These are phyloP conservation scores for Xylariomycetidae sp. DNA, from an alignment of 2,329 filamentous ascomycete species.

Conservation along the genomic window DNA sequence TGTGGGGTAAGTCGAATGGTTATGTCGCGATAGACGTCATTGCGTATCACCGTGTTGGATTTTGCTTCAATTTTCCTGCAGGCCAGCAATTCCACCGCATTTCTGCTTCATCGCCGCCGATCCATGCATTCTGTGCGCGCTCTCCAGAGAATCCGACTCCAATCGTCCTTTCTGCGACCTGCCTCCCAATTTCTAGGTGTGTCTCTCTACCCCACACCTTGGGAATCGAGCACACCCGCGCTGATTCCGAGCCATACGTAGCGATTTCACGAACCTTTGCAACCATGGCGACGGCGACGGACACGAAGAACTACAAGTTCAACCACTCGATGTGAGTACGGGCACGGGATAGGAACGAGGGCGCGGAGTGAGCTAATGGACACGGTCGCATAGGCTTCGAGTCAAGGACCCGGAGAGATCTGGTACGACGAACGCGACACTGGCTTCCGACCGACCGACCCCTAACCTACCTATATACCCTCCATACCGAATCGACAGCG, in stretches of 20 bases:
- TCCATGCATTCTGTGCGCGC: constrained; percentile 26
- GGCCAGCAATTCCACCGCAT: not conserved
- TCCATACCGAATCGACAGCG: too few relatives aligned
- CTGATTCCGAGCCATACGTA: constrained; percentile 2
- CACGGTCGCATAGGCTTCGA: constrained; percentile 61
- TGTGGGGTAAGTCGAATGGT: too few relatives aligned
- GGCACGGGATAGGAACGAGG: not conserved
- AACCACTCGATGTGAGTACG: constrained; percentile 74
- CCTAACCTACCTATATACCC: too few relatives aligned
- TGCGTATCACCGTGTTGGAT: not conserved
- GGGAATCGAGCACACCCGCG: not conserved
- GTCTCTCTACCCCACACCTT: constrained; percentile 1
- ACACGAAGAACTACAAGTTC: constrained; percentile 71
- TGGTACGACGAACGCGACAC: constrained; percentile 36
- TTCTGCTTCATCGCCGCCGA: not conserved
- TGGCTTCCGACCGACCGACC: too few relatives aligned
- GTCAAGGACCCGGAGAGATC: constrained; percentile 89
- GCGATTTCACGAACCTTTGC: constrained; percentile 27
- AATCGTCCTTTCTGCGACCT: constrained; percentile 19
- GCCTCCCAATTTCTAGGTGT: constrained; percentile 13
- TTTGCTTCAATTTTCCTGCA: not conserved
- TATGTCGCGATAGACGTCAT: too few relatives aligned
- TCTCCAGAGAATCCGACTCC: constrained; percentile 22
- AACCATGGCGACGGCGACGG: constrained; percentile 63
- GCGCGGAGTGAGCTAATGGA: constrained; percentile 6